Percentiles rank a stretch among this genome's conserved stretches.
These are phyloP conservation scores for Mortierella antarctica DNA, from an alignment of 192 early-diverging fungal species.

Conservation along the genomic window DNA sequence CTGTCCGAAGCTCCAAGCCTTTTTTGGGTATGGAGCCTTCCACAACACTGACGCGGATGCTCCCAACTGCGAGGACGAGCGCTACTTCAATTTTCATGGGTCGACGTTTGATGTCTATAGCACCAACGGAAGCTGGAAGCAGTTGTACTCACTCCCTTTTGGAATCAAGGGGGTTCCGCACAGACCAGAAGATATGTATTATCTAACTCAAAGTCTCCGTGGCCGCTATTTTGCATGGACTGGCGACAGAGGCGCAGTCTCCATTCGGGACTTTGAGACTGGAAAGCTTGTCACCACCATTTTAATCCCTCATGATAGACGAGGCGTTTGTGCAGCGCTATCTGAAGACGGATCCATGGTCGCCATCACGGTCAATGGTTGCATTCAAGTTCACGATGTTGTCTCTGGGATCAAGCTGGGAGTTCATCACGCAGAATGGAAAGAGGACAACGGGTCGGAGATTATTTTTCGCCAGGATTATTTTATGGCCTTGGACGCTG, in stretches of 20 bases:
- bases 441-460: background rate
- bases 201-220: background rate
- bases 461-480: conserved; percentile 3
- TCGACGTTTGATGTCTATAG: too few species aligned
- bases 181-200: too few species aligned
- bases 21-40: background rate
- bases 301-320: background rate
- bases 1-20: background rate
- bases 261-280: conserved; percentile 15
- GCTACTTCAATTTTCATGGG: too few species aligned
- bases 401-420: conserved; percentile 13
- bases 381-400: background rate
- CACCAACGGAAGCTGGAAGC: too few species aligned
- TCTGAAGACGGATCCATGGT: background rate
- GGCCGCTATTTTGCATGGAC: conserved; percentile 13
- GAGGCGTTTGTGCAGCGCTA: background rate
- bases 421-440: background rate
- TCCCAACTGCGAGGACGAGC: too few species aligned
- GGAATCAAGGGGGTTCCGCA: too few species aligned
- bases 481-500: background rate
- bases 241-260: conserved; percentile 5
- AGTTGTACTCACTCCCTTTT: too few species aligned
- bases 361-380: background rate
- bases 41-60: background rate
- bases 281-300: conserved; percentile 1